phyloP scores from a whole-genome alignment of 495 filamentous ascomycete species.

The Oleoguttula mirabilis region DNA sequence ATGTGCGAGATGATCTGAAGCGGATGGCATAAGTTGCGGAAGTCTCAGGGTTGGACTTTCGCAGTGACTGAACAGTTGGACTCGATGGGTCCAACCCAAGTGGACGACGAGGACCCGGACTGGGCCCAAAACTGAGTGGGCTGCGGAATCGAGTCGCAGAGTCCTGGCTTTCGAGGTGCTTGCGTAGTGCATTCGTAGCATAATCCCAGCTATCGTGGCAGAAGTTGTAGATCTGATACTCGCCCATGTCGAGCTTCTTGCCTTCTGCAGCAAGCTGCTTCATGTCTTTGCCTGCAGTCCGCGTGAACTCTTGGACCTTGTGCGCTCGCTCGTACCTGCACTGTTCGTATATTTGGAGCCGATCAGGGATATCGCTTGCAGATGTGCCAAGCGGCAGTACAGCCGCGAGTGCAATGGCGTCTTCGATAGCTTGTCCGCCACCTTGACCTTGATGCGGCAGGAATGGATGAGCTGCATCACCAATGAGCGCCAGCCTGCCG shows the following conservation, averaged over 20 bases:
- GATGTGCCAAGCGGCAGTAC: constrained; percentile 37
- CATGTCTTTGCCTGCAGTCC: constrained; percentile 34
- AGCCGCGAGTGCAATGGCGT: constrained; percentile 43
- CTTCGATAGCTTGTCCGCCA: constrained; percentile 37
- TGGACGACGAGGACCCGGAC: constrained; percentile 41
- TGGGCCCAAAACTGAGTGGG: constrained; percentile 46
- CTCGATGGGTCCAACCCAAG: background rate
- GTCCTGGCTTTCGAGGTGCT: constrained; percentile 34
- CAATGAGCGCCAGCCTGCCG: constrained; percentile 40
- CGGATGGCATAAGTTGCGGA: constrained; percentile 42
- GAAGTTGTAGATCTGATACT: constrained; percentile 44
- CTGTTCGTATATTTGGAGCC: constrained; percentile 43
- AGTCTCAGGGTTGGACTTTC: constrained; percentile 27
- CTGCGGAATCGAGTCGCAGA: constrained; percentile 38
- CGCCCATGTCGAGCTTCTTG: constrained; percentile 31
- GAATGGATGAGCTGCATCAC: constrained; percentile 55
- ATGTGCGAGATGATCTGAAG: constrained; percentile 46
- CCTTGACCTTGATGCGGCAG: constrained; percentile 29
- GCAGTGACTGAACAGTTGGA: constrained; percentile 3
- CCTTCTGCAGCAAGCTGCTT: constrained; percentile 27
- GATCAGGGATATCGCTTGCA: constrained; percentile 31
- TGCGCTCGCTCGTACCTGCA: constrained; percentile 42
- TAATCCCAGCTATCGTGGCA: constrained; percentile 49
- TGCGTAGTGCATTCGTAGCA: constrained; percentile 37
- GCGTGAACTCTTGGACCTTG: constrained; percentile 44